Base-by-base conservation (phyloP, 495 filamentous ascomycete genomes). In the Schizothecium vesticola region DNA sequence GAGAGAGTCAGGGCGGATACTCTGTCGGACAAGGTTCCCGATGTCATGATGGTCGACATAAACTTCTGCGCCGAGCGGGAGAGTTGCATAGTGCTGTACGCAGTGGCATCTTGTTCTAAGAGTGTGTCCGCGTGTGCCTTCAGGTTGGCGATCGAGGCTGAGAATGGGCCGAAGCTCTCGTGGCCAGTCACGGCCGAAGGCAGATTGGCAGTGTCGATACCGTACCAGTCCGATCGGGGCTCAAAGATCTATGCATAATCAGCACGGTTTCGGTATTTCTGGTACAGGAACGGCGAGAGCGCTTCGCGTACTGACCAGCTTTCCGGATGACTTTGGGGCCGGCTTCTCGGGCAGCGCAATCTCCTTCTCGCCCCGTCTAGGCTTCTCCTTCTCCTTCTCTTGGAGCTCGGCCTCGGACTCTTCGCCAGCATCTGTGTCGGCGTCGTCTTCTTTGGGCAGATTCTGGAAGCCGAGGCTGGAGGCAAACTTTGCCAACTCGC, bases 1-100 rank as follows among this genome's bases (percentile, higher is more conserved):
- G 93, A 90, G 59, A 99, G 82, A 1, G 95, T 99, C 71, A 97
- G 80, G 7, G 95, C 95, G 3, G 96, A 97, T 29, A 97, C 91
- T 77, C 97, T 98, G 80, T 99, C 95, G 36, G 93, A 95, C 63
- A 97, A 85, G 9, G 96, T 99, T 80, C 95, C 95, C 1, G 93
- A 93, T 19, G 93, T 81, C 95, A 99, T 97, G 76, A 99, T 96
- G 6, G 93, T 96, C 2, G 91, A 91, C 81, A 97, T 88, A 82
- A 98, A 99, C 78, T 91, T 95, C 74, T 94, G 89, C 11, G 93
- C 91, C 1, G 95, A 97, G 56, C 91, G 90, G 24, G 86, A 80
- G 1, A 84, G 83, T 29, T 76, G 69, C 25, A 68, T 75, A 11
- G 81, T 77, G 65, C 76, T 92, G 90, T 78, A 89, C 69, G 57